Evolutionary conservation across 768 basidiomycete species (phyloP).

Genomic region (Calvatia gigantea): DNA sequence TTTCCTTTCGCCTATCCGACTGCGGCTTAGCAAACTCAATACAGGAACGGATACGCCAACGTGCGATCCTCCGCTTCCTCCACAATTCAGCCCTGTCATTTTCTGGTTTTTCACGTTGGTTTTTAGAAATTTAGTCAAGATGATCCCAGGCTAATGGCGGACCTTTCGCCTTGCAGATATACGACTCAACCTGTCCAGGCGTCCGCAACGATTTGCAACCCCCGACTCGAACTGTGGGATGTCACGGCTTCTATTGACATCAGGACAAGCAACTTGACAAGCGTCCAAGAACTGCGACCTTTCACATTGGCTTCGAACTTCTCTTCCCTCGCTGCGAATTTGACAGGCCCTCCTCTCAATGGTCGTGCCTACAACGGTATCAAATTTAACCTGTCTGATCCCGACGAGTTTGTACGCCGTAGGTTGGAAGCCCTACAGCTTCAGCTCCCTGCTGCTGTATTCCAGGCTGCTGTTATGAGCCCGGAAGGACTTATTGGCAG

Average conservation of each 20-base stretch:
- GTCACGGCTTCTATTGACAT: constrained; percentile 43
- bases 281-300: constrained; percentile 37
- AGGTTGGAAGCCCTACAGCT: constrained; percentile 42
- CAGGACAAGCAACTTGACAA: constrained; percentile 37
- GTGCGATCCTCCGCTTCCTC: constrained; percentile 23
- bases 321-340: constrained; percentile 36
- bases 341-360: constrained; percentile 41
- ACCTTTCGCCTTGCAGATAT: constrained; percentile 20
- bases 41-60: constrained; percentile 27
- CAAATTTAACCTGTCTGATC: constrained; percentile 39
- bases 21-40: background rate
- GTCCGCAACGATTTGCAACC: constrained; percentile 46
- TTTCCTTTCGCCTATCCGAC: background rate
- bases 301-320: constrained; percentile 36
- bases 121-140: background rate
- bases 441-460: constrained; percentile 49
- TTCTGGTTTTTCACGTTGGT: constrained; percentile 54
- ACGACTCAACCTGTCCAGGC: constrained; percentile 30
- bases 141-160: background rate
- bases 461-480: constrained; percentile 40
- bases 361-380: constrained; percentile 54
- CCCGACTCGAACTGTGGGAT: constrained; percentile 40
- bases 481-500: constrained; percentile 33
- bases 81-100: constrained; percentile 43
- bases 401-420: constrained; percentile 36